Conservation (phyloP, 768 basidiomycete genomes). For the Rhizopogon vinicolor region DNA sequence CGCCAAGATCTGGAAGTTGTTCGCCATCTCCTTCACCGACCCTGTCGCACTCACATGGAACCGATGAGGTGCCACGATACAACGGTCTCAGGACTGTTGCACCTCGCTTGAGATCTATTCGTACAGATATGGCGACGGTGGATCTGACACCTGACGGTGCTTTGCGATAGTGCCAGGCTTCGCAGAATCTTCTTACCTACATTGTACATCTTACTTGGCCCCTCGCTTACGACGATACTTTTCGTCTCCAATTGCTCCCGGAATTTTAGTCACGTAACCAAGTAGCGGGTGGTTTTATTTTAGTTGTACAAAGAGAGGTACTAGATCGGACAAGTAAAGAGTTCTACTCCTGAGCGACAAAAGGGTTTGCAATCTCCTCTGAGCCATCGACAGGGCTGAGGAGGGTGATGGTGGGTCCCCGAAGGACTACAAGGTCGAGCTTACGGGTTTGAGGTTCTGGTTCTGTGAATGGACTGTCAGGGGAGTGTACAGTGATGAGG, state of each 20-base stretch:
- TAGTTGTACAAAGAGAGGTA: neutral
- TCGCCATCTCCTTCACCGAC: conserved; percentile 44
- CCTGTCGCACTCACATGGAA: neutral
- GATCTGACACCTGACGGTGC: conserved; percentile 9
- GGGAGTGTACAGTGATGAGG: neutral
- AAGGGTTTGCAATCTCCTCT: conserved; percentile 92
- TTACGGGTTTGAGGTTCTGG: conserved; percentile 58
- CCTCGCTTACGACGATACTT: conserved; percentile 1
- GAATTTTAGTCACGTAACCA: conserved; percentile 11
- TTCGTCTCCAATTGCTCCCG: conserved; percentile 7
- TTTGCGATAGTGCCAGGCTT: neutral
- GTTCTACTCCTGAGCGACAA: conserved; percentile 62
- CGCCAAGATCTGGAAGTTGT: conserved; percentile 55
- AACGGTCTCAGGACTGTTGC: conserved; percentile 13
- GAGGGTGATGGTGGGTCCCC: conserved; percentile 92
- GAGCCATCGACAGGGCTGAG: conserved; percentile 94
- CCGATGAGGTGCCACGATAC: conserved; percentile 13
- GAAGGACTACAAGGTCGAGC: conserved; percentile 84
- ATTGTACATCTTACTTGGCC: neutral
- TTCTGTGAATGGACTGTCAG: conserved; percentile 33
- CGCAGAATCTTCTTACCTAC: neutral
- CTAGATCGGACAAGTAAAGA: neutral
- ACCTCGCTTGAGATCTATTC: conserved; percentile 10
- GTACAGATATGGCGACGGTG: conserved; percentile 9
- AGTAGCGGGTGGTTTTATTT: neutral